These are phyloP conservation scores for Colletotrichum lentis DNA, from an alignment of 2,329 filamentous ascomycete species.

Conservation along the genomic window DNA sequence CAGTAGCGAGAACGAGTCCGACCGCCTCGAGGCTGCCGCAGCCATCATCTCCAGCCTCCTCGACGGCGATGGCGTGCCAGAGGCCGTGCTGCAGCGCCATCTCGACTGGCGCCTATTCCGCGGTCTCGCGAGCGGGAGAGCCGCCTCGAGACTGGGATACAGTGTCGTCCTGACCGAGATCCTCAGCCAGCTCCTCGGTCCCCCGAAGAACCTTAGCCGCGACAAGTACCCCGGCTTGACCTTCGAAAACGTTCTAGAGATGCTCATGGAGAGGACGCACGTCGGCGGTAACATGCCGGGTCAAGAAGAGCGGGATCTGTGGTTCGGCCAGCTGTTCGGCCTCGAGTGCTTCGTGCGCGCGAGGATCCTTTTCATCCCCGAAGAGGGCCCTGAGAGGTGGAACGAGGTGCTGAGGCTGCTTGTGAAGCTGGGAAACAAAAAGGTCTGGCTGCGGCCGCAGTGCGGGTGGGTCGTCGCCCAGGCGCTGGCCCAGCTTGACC, in stretches of 20 bases:
- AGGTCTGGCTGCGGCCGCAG: slow-evolving; percentile 88
- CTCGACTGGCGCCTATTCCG: slow-evolving; percentile 77
- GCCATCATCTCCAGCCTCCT: slow-evolving; percentile 66
- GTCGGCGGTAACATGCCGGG: slow-evolving; percentile 62
- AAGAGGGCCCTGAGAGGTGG: slow-evolving; percentile 65
- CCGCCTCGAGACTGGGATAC: slow-evolving; percentile 87
- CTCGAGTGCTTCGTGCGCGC: slow-evolving; percentile 87
- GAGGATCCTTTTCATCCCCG: slow-evolving; percentile 66
- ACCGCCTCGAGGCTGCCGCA: slow-evolving; percentile 66
- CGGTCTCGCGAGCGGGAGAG: slow-evolving; percentile 88
- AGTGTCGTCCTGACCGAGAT: slow-evolving; percentile 88
- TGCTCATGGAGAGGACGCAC: slow-evolving; percentile 65
- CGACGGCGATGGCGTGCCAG: slow-evolving; percentile 57
- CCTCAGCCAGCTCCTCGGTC: slow-evolving; percentile 72
- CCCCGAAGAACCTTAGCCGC: slow-evolving; percentile 51
- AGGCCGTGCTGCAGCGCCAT: slow-evolving; percentile 65
- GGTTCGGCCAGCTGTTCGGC: slow-evolving; percentile 86
- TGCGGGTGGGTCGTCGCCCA: slow-evolving; percentile 85
- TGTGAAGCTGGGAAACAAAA: slow-evolving; percentile 77
- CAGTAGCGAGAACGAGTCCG: slow-evolving; percentile 64
- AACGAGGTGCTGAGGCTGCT: slow-evolving; percentile 74
- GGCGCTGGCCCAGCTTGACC: slow-evolving; percentile 68
- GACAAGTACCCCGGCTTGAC: slow-evolving; percentile 61
- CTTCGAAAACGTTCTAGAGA: slow-evolving; percentile 63
- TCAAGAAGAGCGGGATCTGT: slow-evolving; percentile 85